Base-by-base conservation (phyloP, 345 rosid species). In the Cardiospermum halicacabum region DNA sequence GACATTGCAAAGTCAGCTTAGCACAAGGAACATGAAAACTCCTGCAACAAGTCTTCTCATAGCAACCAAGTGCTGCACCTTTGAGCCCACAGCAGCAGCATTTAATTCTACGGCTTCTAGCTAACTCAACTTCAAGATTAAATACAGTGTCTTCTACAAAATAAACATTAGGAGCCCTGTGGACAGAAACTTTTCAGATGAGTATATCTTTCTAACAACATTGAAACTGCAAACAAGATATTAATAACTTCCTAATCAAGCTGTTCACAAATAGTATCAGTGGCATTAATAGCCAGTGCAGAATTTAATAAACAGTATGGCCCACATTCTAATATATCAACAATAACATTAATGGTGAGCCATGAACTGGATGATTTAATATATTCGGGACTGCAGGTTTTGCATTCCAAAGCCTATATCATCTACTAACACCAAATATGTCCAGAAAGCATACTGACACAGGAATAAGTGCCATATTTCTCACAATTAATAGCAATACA, bases 41-140 rank as follows among this genome's bases (percentile, higher is more conserved):
- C 68, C 76, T 86, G 56, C 81, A 79, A 72, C 96, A 89, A 73
- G 73, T 80, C 66, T 78, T 74, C 71, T 85, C 92, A 75, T 81
- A 94, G 78, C 99, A 91, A 36, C 99, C 97, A 66, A 94, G 89
- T 21, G 95, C 91, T 60, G 99, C 99, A 43, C 99, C 97, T 79
- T 91, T 94, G 70, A 82, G 81, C 40, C 89, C 91, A 64, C 99
- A 94, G 67, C 82, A 76, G 73, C 85, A 74, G 70, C 97, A 94
- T 68, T 67, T 84, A 51, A 94, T 89, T 75, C 85, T 84, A 58
- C 71, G 70, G 65, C 96, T 87, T 81, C 99, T 89, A 64, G 86
- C 77, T 71, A 94, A 51, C 74, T 94, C 99, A 72, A 79, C 87
- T 71, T 85, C 89, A 34, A 94, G 97, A 72, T 94, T 89, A 69